Conservation (phyloP, 768 basidiomycete species). For the Mycena chlorophos region DNA sequence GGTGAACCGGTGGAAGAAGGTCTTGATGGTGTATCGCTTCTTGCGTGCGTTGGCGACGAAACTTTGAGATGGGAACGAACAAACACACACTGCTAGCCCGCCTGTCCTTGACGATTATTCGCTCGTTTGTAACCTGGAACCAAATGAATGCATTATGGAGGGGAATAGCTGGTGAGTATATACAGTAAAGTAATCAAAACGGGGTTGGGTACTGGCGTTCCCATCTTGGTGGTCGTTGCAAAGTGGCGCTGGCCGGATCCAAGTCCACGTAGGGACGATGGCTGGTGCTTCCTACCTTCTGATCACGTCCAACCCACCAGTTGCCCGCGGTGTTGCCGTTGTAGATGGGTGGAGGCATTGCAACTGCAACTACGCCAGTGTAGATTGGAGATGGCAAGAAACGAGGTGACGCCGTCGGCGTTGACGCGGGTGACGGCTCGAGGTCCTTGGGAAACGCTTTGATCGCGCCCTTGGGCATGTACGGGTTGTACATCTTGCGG, state of each 20-base stretch:
- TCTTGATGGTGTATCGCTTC: not conserved
- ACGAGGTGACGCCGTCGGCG: constrained; percentile 1
- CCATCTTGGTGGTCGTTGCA: constrained; percentile 16
- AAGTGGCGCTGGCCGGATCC: constrained; percentile 4
- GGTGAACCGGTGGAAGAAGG: not conserved
- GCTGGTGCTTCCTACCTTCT: constrained; percentile 1
- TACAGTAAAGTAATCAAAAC: too few species aligned
- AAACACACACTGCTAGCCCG: not conserved
- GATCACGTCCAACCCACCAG: constrained; percentile 14
- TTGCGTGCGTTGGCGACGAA: constrained; percentile 1
- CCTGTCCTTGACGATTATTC: not conserved
- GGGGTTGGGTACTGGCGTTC: constrained; percentile 9
- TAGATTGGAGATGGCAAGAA: not conserved
- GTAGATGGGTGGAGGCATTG: not conserved
- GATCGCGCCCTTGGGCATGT: constrained; percentile 16
- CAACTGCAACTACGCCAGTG: not conserved
- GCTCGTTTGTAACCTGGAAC: not conserved
- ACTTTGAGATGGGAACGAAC: not conserved
- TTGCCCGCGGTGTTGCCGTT: not conserved
- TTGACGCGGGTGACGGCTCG: not conserved
- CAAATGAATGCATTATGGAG: not conserved
- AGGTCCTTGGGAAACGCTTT: constrained; percentile 10
- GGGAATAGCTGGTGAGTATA: not conserved
- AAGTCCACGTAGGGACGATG: constrained; percentile 15
- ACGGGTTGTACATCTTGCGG: constrained; percentile 14